Conservation (phyloP, 2,329 filamentous ascomycete genomes). For the Bipolaris gigantea region DNA sequence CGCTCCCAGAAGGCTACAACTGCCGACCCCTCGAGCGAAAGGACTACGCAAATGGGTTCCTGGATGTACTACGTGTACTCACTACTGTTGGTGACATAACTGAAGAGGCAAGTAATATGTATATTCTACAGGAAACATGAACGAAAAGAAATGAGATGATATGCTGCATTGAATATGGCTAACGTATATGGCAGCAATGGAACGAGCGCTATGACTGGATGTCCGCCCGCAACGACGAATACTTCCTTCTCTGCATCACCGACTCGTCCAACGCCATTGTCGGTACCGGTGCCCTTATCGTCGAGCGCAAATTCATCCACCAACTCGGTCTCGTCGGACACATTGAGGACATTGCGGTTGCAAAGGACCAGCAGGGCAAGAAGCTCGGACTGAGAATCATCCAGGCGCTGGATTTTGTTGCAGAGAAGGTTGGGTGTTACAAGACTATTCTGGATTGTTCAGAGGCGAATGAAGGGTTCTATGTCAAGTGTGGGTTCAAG, state of each 20-base stretch:
- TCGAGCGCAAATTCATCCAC: constrained; percentile 93
- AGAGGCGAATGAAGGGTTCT: constrained; percentile 95
- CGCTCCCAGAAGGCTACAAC: constrained; percentile 78
- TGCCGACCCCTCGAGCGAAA: constrained; percentile 76
- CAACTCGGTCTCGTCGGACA: constrained; percentile 83
- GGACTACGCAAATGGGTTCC: constrained; percentile 81
- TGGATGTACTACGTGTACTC: constrained; percentile 87
- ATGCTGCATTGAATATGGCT: too few relatives aligned
- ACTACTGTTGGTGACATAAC: constrained; percentile 90
- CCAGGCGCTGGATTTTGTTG: constrained; percentile 87
- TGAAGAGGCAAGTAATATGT: constrained; percentile 54
- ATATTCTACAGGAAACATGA: neutral
- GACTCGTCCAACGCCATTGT: constrained; percentile 73
- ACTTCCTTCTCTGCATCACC: constrained; percentile 85
- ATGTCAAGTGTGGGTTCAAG: constrained; percentile 95
- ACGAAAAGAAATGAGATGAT: neutral
- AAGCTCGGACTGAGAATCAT: constrained; percentile 92
- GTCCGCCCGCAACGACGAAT: constrained; percentile 69
- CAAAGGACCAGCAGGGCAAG: constrained; percentile 95
- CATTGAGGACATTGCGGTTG: constrained; percentile 96
- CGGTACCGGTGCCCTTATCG: constrained; percentile 86
- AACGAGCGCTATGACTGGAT: constrained; percentile 83
- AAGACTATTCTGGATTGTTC: constrained; percentile 97
- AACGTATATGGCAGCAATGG: constrained; percentile 53
- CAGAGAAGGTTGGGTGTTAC: constrained; percentile 88